These are phyloP conservation scores for Dichomitus squalens DNA, from an alignment of 1,284 basidiomycete genomes.

Conservation along the genomic window DNA sequence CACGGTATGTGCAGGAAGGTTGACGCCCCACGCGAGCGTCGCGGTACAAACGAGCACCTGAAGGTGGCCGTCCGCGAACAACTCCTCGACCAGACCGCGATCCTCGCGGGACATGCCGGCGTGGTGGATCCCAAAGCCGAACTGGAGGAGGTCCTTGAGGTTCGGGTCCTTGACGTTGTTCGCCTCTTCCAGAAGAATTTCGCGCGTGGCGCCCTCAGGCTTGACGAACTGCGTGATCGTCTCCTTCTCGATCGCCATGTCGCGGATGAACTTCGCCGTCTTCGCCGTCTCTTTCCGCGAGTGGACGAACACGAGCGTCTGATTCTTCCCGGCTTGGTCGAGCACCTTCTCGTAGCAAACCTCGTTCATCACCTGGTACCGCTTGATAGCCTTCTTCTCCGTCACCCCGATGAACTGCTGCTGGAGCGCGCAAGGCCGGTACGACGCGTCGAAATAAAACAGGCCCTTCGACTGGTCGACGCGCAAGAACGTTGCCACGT, in stretches of 20 bases:
- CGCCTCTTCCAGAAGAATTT: constrained; percentile 86
- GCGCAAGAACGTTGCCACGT: constrained; percentile 97
- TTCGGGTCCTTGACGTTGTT: constrained; percentile 85
- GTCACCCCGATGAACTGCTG: constrained; percentile 98
- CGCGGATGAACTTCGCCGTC: constrained; percentile 93
- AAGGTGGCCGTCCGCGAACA: constrained; percentile 92
- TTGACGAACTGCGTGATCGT: constrained; percentile 95
- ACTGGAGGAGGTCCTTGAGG: constrained; percentile 89
- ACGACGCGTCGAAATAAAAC: constrained; percentile 96
- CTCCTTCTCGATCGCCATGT: constrained; percentile 96
- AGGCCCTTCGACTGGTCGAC: constrained; percentile 92
- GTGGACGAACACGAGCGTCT: constrained; percentile 95
- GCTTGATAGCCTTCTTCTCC: constrained; percentile 99
- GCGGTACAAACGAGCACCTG: constrained; percentile 98
- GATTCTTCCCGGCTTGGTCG: constrained; percentile 90
- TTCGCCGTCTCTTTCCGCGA: constrained; percentile 98
- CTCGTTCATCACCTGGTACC: constrained; percentile 98
- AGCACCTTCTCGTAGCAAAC: constrained; percentile 99
- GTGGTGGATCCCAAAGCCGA: constrained; percentile 98
- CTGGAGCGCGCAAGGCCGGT: constrained; percentile 92
- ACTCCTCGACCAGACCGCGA: constrained; percentile 90
- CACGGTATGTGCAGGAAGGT: constrained; percentile 96
- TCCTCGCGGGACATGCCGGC: constrained; percentile 99
- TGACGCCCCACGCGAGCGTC: constrained; percentile 99
- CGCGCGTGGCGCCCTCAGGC: constrained; percentile 86